Percentiles rank a stretch among this genome's conserved stretches.
Evolutionary conservation across 2,329 filamentous ascomycete species (phyloP).

Genomic region (Colletotrichum higginsianum): DNA sequence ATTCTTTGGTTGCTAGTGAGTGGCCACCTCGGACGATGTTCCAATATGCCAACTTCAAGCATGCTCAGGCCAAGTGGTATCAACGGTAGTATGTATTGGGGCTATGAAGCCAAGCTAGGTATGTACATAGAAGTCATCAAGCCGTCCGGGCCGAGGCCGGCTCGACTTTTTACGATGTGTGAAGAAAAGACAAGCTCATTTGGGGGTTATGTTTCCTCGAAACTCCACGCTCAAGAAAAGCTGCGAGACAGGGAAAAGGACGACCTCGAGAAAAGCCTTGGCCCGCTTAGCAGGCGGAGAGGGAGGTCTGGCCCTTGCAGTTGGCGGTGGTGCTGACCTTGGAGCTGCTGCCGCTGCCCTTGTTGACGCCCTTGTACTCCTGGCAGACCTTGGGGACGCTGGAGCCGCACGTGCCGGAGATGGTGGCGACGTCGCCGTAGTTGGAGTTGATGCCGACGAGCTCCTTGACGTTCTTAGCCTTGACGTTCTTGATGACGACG

Average conservation of each 20-base stretch:
- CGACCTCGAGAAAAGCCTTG: neutral
- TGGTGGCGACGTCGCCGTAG: slow-evolving; percentile 48
- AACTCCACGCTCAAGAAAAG: slow-evolving; percentile 20
- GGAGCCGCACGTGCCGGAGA: slow-evolving; percentile 45
- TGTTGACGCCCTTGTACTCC: slow-evolving; percentile 43
- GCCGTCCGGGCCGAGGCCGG: neutral
- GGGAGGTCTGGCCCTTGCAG: slow-evolving; percentile 42
- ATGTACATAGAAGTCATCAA: slow-evolving; percentile 34
- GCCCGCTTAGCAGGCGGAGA: slow-evolving; percentile 33
- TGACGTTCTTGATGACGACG: slow-evolving; percentile 42
- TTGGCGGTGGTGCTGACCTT: slow-evolving; percentile 43
- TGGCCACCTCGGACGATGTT: neutral
- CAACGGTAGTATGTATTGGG: slow-evolving; percentile 21
- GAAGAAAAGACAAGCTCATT: slow-evolving; percentile 33
- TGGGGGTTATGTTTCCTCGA: neutral
- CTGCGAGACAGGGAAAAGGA: neutral
- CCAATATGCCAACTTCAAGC: neutral
- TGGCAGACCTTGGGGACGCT: slow-evolving; percentile 43
- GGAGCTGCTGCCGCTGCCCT: slow-evolving; percentile 34
- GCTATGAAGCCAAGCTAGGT: slow-evolving; percentile 22
- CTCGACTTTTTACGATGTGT: neutral
- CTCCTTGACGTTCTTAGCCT: slow-evolving; percentile 45
- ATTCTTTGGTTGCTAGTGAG: neutral
- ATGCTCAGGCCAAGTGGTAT: neutral
- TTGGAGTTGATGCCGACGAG: slow-evolving; percentile 61